Evolutionary conservation across 257 asterid species (phyloP), one percentile per base, ranked within the genome.

Genomic region (Coffea canephora): DNA sequence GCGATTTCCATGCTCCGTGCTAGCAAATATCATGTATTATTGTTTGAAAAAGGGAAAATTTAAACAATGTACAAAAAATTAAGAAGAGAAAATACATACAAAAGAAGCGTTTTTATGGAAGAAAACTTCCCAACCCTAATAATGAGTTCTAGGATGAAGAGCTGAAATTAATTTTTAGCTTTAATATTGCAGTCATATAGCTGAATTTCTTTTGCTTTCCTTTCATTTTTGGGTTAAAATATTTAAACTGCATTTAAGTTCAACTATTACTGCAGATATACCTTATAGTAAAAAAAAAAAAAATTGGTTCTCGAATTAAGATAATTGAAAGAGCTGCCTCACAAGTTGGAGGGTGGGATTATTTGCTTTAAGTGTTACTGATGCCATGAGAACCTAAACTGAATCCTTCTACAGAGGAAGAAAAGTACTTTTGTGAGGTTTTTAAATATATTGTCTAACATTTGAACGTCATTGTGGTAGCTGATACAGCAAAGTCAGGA

Each of bases 401-500:
- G 65, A 69, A 19, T 5, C 25, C 34, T 19, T 74, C 65, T 65
- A 6, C 11, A 9, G 46, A 46, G 57, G 39, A 39, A 79, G 52
- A 27, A 61, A 61, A 16, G 46, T 25, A 64, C 64, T 13, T 23
- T 25, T 71, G 46, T 10, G 50, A 79, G 25, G 41, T 73, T 57
- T 19, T 43, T 16, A 43, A 31, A 18, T 54, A 23, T 19, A 36
- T 45, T 72, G 61, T 62, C 67, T 45, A 19, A 68, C 52, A 81
- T 39, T 6, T n/a, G 52, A 41, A 72, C 79, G 54, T 65, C 59
- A 36, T 39, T 78, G 64, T 78, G 75, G 48, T 83, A 95, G 99
- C 84, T 95, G 85, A 93, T 95, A 82, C 90, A 93, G 87, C 94
- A 91, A 87, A 95, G 97, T 86, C 99, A 95, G 87, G 97, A 95